Conservation (phyloP, 2,329 filamentous ascomycete species). For the Fusarium napiforme region DNA sequence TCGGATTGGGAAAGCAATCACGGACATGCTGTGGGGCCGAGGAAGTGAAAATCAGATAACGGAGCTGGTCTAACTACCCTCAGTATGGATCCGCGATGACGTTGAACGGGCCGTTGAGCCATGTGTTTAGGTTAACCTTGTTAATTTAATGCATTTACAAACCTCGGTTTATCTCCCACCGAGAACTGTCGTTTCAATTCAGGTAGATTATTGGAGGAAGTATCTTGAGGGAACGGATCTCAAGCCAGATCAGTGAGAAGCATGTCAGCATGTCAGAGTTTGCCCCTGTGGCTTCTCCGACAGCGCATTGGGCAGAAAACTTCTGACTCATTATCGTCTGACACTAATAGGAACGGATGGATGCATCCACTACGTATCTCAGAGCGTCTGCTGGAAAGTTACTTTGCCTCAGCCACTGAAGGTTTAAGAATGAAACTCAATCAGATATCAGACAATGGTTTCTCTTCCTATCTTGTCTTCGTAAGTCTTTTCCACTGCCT, state of each 20-base stretch:
- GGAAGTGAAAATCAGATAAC: not conserved
- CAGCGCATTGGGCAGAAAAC: no score
- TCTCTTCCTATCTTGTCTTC: no score
- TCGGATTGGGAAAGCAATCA: not conserved
- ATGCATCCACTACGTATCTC: no score
- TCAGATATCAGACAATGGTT: no score
- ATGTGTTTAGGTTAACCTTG: not conserved
- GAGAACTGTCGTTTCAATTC: not conserved
- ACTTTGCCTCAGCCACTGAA: no score
- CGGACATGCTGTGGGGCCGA: not conserved
- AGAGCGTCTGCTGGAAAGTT: no score
- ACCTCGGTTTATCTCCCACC: not conserved
- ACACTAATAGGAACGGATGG: no score
- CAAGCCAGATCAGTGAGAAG: not conserved
- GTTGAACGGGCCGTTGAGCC: not conserved
- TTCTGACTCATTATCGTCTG: no score
- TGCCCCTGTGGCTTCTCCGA: no score
- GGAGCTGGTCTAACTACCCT: rapidly evolving
- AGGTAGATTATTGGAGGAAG: not conserved
- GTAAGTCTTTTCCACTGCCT: no score
- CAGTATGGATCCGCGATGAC: not conserved
- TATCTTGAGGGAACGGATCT: not conserved
- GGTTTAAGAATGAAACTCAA: no score
- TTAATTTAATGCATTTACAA: not conserved
- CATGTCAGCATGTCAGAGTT: not conserved